A percentile compares a stretch with the other conserved stretches of the same genome.
phyloP scores from a whole-genome alignment of 1,139 yeast genomes.

The Sugiyamaella novakii region DNA sequence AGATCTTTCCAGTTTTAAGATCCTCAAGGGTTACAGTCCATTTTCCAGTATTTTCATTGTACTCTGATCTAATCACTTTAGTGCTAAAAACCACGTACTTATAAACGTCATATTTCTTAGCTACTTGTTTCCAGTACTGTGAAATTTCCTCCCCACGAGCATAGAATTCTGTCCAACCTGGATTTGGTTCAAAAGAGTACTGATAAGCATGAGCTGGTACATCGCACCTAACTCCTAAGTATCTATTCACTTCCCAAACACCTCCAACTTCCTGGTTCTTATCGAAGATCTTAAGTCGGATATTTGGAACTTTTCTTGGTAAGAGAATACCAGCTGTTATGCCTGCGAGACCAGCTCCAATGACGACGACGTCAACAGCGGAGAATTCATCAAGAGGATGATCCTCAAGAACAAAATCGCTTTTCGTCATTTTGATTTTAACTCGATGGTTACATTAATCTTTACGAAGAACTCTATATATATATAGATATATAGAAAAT shows the following conservation, averaged over 20 bases:
- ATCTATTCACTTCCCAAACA: conserved; percentile 56
- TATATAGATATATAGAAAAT: no score
- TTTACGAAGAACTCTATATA: no score
- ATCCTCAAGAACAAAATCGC: conserved; percentile 8
- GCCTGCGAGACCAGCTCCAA: conserved; percentile 56
- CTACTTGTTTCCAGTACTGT: conserved; percentile 48
- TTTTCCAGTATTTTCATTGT: conserved; percentile 41
- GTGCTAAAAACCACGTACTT: conserved; percentile 42
- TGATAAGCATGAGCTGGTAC: conserved; percentile 54
- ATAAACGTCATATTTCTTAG: conserved; percentile 43
- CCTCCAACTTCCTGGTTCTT: conserved; percentile 54
- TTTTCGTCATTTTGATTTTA: neutral
- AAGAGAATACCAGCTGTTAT: conserved; percentile 33
- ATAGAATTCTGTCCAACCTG: conserved; percentile 42
- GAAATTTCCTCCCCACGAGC: conserved; percentile 55
- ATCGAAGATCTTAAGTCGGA: conserved; percentile 46
- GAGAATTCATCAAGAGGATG: conserved; percentile 19
- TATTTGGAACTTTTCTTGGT: conserved; percentile 25
- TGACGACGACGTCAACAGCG: conserved; percentile 39
- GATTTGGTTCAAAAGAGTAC: conserved; percentile 44
- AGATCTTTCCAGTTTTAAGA: conserved; percentile 17
- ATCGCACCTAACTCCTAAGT: conserved; percentile 53
- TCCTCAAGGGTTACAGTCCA: conserved; percentile 45
- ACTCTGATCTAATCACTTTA: conserved; percentile 40
- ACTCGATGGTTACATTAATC: neutral